phyloP scores from a whole-genome alignment of 2,329 filamentous ascomycete species.

The Aspergillus versicolor region DNA sequence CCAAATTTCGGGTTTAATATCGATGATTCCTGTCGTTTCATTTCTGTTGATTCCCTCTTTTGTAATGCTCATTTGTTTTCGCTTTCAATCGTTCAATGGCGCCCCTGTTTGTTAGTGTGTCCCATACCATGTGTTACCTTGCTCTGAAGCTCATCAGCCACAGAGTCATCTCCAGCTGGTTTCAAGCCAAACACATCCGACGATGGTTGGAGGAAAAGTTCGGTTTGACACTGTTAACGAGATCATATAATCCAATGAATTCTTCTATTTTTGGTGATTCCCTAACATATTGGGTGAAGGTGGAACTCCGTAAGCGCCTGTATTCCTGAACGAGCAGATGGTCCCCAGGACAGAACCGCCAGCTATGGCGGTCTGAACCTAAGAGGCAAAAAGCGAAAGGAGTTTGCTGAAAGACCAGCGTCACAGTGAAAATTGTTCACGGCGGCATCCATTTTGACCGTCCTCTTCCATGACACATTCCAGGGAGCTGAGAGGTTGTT shows the following conservation, averaged over 20 bases:
- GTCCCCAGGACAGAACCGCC: conserved; percentile 24
- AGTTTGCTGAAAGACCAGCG: not conserved
- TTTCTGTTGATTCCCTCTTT: conserved; percentile 22
- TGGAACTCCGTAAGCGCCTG: conserved; percentile 36
- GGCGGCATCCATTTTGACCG: not conserved
- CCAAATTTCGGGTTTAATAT: conserved; percentile 11
- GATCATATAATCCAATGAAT: conserved; percentile 23
- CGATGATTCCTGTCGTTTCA: conserved; percentile 20
- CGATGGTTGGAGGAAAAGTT: conserved; percentile 26
- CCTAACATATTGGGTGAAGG: conserved; percentile 19
- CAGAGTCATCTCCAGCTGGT: conserved; percentile 29
- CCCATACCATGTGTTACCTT: conserved; percentile 23
- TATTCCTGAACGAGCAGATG: conserved; percentile 32
- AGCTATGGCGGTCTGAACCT: not conserved
- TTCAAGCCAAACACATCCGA: conserved; percentile 14
- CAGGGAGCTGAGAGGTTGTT: not conserved
- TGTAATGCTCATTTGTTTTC: conserved; percentile 16
- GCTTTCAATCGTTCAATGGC: conserved; percentile 9
- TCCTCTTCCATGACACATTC: not conserved
- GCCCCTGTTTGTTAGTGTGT: conserved; percentile 24
- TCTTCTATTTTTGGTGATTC: conserved; percentile 15
- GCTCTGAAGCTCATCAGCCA: conserved; percentile 21
- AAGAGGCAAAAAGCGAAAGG: not conserved
- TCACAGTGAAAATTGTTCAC: not conserved
- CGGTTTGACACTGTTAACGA: conserved; percentile 8